These are phyloP conservation scores for Raffaelea albimanens DNA, from an alignment of 2,329 filamentous ascomycete genomes.

Conservation along the genomic window DNA sequence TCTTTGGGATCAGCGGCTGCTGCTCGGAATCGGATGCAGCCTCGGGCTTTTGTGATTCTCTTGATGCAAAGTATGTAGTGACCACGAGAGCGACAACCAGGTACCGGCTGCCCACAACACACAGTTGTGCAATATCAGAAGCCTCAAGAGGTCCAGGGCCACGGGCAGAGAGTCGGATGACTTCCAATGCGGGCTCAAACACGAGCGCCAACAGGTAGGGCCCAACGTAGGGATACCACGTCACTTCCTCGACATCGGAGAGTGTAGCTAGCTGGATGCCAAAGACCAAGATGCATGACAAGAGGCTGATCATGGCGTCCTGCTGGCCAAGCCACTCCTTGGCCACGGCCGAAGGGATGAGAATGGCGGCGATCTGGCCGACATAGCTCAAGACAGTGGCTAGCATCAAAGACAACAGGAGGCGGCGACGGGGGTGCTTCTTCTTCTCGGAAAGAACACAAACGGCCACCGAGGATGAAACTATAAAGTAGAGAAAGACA, in stretches of 20 bases:
- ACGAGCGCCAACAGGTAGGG: constrained; percentile 49
- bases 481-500: constrained; percentile 48
- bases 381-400: constrained; percentile 36
- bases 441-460: constrained; percentile 35
- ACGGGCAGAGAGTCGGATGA: constrained; percentile 14
- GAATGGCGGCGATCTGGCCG: constrained; percentile 33
- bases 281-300: constrained; percentile 57
- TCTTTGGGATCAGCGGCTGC: constrained; percentile 45
- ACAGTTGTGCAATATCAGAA: constrained; percentile 20
- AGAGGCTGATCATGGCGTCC: constrained; percentile 43
- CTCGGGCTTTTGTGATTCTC: constrained; percentile 10
- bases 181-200: constrained; percentile 40
- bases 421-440: constrained; percentile 29
- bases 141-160: constrained; percentile 3
- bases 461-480: constrained; percentile 38
- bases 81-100: constrained; percentile 24
- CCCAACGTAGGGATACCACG: constrained; percentile 56
- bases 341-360: constrained; percentile 23
- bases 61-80: constrained; percentile 19
- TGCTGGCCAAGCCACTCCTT: constrained; percentile 33
- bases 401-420: constrained; percentile 34
- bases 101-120: constrained; percentile 22
- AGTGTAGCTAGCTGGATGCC: constrained; percentile 49
- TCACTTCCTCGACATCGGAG: constrained; percentile 35
- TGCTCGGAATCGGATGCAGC: constrained; percentile 24